Percentiles rank a stretch among this genome's conserved stretches.
These are phyloP conservation scores for Coriaria nepalensis DNA, from an alignment of 306 rosid species.

Conservation along the genomic window DNA sequence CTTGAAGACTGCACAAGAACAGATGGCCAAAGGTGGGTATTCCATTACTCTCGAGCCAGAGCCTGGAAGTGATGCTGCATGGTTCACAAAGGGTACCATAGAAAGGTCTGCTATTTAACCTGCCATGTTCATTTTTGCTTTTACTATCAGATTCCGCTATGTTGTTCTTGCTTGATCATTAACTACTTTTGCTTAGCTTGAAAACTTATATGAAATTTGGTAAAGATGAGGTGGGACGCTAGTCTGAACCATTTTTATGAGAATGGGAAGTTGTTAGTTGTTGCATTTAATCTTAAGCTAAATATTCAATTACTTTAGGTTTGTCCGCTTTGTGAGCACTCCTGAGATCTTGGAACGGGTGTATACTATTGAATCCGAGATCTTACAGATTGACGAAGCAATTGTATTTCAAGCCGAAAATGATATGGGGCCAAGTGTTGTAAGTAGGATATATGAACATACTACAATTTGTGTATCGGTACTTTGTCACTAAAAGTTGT, in stretches of 20 bases:
- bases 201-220: too few species aligned
- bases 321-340: constrained; percentile 93
- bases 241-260: too few species aligned
- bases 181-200: too few species aligned
- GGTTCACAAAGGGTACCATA: constrained; percentile 83
- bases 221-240: too few species aligned
- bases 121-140: not conserved
- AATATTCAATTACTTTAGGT: constrained; percentile 31
- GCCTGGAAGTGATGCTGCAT: constrained; percentile 28
- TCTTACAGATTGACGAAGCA: constrained; percentile 90
- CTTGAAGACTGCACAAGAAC: constrained; percentile 91
- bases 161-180: too few species aligned
- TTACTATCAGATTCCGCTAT: not conserved
- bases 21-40: constrained; percentile 92
- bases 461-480: constrained; percentile 6
- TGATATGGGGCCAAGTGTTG: constrained; percentile 42
- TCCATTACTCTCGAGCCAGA: constrained; percentile 84
- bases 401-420: constrained; percentile 75
- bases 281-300: too few species aligned
- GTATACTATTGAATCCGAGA: constrained; percentile 73
- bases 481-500: constrained; percentile 6
- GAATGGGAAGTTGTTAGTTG: too few species aligned
- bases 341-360: constrained; percentile 95
- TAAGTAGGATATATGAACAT: constrained; percentile 24
- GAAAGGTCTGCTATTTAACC: constrained; percentile 46